These are phyloP conservation scores for Chamaecrista fasciculata DNA, from an alignment of 306 rosid species.

Conservation along the genomic window DNA sequence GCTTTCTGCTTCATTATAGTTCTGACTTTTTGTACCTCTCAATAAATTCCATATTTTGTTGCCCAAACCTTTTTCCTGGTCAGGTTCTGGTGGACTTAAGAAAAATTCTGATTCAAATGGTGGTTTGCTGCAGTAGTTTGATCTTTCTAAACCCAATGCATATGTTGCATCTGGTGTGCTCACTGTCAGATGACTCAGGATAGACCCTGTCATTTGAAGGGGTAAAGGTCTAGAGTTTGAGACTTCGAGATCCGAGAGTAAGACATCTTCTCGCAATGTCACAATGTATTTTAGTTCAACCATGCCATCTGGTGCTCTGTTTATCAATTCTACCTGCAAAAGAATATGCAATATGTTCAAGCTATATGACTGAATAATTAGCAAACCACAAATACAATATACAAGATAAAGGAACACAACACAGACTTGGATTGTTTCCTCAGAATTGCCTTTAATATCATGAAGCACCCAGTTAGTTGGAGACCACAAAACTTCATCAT, in stretches of 20 bases:
- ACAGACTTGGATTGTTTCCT: slow-evolving; percentile 64
- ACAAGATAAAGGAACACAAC: no score
- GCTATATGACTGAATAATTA: background rate
- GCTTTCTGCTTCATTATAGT: slow-evolving; percentile 31
- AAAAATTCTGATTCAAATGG: slow-evolving; percentile 52
- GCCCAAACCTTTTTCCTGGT: slow-evolving; percentile 31
- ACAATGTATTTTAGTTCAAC: slow-evolving; percentile 60
- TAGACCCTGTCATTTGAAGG: slow-evolving; percentile 55
- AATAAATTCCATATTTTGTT: slow-evolving; percentile 42
- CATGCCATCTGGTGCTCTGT: slow-evolving; percentile 39
- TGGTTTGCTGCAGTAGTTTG: slow-evolving; percentile 45
- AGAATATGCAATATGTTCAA: slow-evolving; percentile 9
- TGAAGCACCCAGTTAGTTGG: slow-evolving; percentile 68
- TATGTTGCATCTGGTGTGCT: slow-evolving; percentile 88
- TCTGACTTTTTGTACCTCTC: slow-evolving; percentile 37
- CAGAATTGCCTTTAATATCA: slow-evolving; percentile 49
- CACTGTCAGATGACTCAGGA: slow-evolving; percentile 74
- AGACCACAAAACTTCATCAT: slow-evolving; percentile 41
- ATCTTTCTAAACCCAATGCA: slow-evolving; percentile 75
- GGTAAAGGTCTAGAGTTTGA: slow-evolving; percentile 51
- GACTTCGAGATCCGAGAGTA: slow-evolving; percentile 57
- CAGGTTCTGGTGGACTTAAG: slow-evolving; percentile 52
- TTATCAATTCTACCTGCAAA: slow-evolving; percentile 68
- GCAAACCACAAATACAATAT: background rate
- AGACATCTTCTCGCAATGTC: slow-evolving; percentile 53